Percentiles rank a stretch among this genome's conserved stretches.
Evolutionary conservation across 257 asterid species (phyloP).

Genomic region (Jacaranda mimosifolia): DNA sequence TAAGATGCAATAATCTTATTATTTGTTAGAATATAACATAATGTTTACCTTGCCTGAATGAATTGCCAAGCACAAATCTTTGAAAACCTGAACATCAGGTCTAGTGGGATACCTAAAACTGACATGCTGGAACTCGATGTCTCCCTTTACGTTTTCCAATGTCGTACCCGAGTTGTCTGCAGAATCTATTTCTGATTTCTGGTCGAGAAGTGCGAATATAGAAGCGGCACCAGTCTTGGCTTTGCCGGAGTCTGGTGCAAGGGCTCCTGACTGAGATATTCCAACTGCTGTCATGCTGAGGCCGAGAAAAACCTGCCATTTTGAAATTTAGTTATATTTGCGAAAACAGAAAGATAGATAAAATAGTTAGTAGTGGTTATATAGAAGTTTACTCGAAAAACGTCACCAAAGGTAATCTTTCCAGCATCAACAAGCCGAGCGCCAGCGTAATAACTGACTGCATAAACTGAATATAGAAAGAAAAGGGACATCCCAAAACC

Average conservation of each 20-base stretch:
- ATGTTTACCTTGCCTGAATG: constrained; percentile 48
- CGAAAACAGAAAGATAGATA: background rate
- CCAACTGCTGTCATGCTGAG: constrained; percentile 62
- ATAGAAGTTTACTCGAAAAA: constrained; percentile 58
- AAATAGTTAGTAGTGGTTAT: no score
- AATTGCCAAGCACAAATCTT: constrained; percentile 56
- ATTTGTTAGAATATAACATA: background rate
- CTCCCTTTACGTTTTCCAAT: constrained; percentile 60
- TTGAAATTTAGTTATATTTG: background rate
- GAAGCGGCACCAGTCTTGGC: constrained; percentile 70
- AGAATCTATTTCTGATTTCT: constrained; percentile 57
- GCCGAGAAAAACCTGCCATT: constrained; percentile 63
- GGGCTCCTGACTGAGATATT: constrained; percentile 66
- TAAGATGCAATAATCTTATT: background rate
- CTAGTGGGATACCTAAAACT: constrained; percentile 70
- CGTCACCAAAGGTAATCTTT: constrained; percentile 56
- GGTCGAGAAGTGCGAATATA: constrained; percentile 63
- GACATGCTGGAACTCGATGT: constrained; percentile 57
- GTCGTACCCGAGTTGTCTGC: constrained; percentile 46
- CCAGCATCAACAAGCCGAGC: constrained; percentile 67
- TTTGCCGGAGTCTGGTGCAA: constrained; percentile 71
- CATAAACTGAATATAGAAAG: constrained; percentile 58
- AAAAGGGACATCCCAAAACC: constrained; percentile 64
- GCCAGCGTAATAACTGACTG: constrained; percentile 69
- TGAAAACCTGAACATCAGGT: constrained; percentile 65